phyloP scores from a whole-genome alignment of 225 moss, liverwort and hornwort species.

The Takakia lepidozioides region DNA sequence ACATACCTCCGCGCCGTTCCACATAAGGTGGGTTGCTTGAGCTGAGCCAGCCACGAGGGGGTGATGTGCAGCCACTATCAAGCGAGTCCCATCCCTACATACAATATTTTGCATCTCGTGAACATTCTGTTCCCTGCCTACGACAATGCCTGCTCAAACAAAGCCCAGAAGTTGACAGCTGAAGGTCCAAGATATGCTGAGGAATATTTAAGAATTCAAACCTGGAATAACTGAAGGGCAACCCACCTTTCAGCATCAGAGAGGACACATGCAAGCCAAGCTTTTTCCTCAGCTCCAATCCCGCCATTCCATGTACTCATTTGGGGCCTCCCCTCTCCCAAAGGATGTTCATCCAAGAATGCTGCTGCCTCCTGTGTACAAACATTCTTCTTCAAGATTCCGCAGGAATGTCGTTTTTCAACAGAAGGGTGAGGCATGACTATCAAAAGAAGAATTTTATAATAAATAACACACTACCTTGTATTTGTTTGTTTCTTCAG shows the following conservation, averaged over 20 bases:
- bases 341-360: conserved; percentile 30
- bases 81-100: conserved; percentile 27
- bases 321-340: conserved; percentile 36
- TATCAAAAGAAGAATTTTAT: too few species aligned
- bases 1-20: conserved; percentile 48
- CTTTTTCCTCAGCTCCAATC: conserved; percentile 34
- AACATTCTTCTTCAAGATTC: too few species aligned
- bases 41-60: conserved; percentile 38
- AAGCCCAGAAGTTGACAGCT: too few species aligned
- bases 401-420: too few species aligned
- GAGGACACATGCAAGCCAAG: conserved; percentile 40
- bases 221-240: too few species aligned
- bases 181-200: too few species aligned
- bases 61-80: conserved; percentile 56
- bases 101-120: too few species aligned
- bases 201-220: too few species aligned
- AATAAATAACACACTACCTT: conserved; percentile 22
- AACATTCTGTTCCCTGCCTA: too few species aligned
- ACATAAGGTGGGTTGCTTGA: conserved; percentile 43
- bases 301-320: conserved; percentile 49
- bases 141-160: too few species aligned
- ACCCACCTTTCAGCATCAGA: conserved; percentile 27
- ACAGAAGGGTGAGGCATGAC: too few species aligned
- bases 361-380: conserved; percentile 34
- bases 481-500: conserved; percentile 22